Base-by-base conservation (phyloP, 140 eudicot genomes). In the Bidens hawaiensis region DNA sequence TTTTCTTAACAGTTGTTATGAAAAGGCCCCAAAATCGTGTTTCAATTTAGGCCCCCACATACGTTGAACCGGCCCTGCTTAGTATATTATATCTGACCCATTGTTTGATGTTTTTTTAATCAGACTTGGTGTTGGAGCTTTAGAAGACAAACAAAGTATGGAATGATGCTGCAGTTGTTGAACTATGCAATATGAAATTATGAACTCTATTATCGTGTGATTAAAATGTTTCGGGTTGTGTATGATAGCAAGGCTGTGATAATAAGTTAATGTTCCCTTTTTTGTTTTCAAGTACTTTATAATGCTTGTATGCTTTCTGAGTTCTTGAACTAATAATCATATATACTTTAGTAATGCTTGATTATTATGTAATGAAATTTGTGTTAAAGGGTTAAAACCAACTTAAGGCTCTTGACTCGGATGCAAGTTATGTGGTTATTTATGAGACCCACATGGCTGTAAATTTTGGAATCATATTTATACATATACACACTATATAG, bases 61-160 rank as follows among this genome's bases (percentile, higher is more conserved):
- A n/a, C n/a, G n/a, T n/a, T n/a, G n/a, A n/a, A n/a, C n/a, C n/a
- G n/a, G n/a, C n/a, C n/a, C n/a, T n/a, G n/a, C 31, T 6, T 27
- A 8, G 10, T 18, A 68, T 54, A 6, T 51, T 25, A 47, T 68
- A 70, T 56, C 28, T 65, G 67, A 76, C 68, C 34, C 43, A 16
- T 25, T 51, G 60, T 48, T 57, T 14, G n/a, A 13, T 60, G 16
- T 69, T 2, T 55, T 55, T 74, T 34, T 40, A 69, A 62, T 51
- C 68, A 89, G 97, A 85, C 64, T 73, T 89, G 55, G 97, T 89
- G 75, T 49, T 89, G 89, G 97, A 89, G 78, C 93, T 85, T 71
- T 89, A 80, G 80, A 55, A 62, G 78, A 72, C 56, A 51, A 48
- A 73, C 54, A 65, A 57, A 30, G 53, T 27, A 50, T 2, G 19